Evolutionary conservation across 2,329 filamentous ascomycete genomes (phyloP).

Genomic region (Hypoxylon sp.): DNA sequence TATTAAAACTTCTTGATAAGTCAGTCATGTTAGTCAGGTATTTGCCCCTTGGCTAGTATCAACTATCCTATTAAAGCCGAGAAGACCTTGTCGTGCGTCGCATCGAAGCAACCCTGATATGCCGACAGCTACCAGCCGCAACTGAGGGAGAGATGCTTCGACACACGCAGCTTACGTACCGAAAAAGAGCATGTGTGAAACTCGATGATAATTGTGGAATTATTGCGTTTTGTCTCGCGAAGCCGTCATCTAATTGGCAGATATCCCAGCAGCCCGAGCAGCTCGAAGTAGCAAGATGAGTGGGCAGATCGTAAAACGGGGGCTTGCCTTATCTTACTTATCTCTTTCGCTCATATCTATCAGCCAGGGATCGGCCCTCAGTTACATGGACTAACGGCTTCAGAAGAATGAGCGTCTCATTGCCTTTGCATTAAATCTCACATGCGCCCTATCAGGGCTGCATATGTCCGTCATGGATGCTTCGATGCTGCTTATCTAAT

Average conservation of each 20-base stretch:
- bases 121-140: constrained; percentile 10
- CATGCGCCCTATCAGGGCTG: constrained; percentile 28
- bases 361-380: constrained; percentile 25
- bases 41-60: constrained; percentile 8
- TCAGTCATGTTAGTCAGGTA: constrained; percentile 14
- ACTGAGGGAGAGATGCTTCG: constrained; percentile 16
- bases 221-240: constrained; percentile 4
- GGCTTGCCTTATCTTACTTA: constrained; percentile 38
- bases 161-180: constrained; percentile 9
- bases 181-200: not conserved
- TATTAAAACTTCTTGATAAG: constrained; percentile 37
- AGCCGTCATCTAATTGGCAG: constrained; percentile 24
- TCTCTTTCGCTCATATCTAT: constrained; percentile 28
- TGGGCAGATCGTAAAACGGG: not conserved
- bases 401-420: constrained; percentile 33
- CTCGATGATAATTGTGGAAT: constrained; percentile 13
- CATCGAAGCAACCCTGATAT: constrained; percentile 25
- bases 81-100: constrained; percentile 28
- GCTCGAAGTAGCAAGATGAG: not conserved
- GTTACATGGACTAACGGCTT: constrained; percentile 19
- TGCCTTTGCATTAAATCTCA: constrained; percentile 33
- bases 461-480: constrained; percentile 29
- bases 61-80: constrained; percentile 18
- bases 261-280: constrained; percentile 2
- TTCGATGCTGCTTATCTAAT: constrained; percentile 31